Evolutionary conservation across 352 stramenopile genomes (phyloP), one percentile per base, ranked within the genome.

Genomic region (Globisporangium rhizosaccharum): DNA sequence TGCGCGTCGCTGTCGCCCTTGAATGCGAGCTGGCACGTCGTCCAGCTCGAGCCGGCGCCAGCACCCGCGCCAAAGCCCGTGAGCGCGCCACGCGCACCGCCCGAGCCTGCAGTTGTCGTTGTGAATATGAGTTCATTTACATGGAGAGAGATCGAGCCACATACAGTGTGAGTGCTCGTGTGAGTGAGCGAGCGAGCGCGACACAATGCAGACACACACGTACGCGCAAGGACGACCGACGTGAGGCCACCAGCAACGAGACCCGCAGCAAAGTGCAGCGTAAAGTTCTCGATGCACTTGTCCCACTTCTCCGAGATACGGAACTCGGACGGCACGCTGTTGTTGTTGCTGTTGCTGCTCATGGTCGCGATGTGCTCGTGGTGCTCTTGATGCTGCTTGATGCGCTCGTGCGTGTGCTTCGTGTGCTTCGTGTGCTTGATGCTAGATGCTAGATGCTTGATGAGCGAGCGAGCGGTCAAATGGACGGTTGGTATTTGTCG

Each of bases 221-320:
- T 79, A 93, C 85, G 85, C 47, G 85, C 81, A 30, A 94, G 68
- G 28, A 94, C 85, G 62, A 94, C 65, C 18, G 82, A 92, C 48
- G 85, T 86, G 70, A 94, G 74, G 25, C 85, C 85, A 50, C 85
- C 85, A 44, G 82, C 85, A 42, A 94, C 82, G 46, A 92, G 81
- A 20, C 85, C 85, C 33, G 81, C 81, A 2, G 73, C 75, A 71
- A 94, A 94, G 75, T 94, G 84, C 46, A 94, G 82, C 61, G 83
- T 75, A 54, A 94, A 94, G 71, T 92, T 94, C 69, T 94, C 85
- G 42, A 94, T 71, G 56, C 85, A 94, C 71, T 92, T 92, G 77
- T 94, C 85, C 85, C 85, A 94, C 67, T 94, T 94, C 73, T 94
- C 85, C 28, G 85, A 94, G 75, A 94, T 92, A 65, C 79, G 78